Percentiles rank a stretch among this genome's conserved stretches.
Evolutionary conservation across 2,329 filamentous ascomycete genomes (phyloP).

Genomic region (Diaporthe velutina): DNA sequence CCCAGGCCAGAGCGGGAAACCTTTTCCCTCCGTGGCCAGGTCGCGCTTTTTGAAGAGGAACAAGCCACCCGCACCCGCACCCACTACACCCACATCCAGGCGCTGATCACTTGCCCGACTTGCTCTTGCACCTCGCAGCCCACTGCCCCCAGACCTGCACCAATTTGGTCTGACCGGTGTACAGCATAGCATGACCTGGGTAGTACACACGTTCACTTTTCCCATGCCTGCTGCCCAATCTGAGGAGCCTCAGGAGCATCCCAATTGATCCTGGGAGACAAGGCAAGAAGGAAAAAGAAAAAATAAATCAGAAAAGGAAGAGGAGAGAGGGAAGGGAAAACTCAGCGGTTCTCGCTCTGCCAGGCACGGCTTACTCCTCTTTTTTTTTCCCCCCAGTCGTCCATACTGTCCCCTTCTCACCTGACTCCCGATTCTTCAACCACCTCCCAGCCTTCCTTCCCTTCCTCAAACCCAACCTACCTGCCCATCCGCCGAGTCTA

Average conservation of each 20-base stretch:
- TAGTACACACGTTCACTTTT: background rate
- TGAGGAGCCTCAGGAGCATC: background rate
- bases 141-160: conserved; percentile 8
- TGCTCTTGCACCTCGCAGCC: conserved; percentile 9
- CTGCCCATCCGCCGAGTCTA: background rate
- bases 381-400: background rate
- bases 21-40: background rate
- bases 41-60: background rate
- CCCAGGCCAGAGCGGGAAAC: conserved; percentile 10
- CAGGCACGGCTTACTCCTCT: conserved; percentile 25
- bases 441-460: background rate
- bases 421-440: conserved; percentile 16
- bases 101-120: conserved; percentile 4
- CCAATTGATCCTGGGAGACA: conserved; percentile 6
- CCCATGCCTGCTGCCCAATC: conserved; percentile 11
- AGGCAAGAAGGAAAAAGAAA: background rate
- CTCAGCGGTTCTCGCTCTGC: conserved; percentile 6
- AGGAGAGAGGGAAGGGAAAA: background rate
- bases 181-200: background rate
- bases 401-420: conserved; percentile 2
- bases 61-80: background rate
- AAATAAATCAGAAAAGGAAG: background rate
- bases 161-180: conserved; percentile 16
- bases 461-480: background rate
- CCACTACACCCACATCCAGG: conserved; percentile 15